A percentile compares a stretch with the other conserved stretches of the same genome.
Evolutionary conservation across 2,329 filamentous ascomycete species (phyloP).

Genomic region (Fusarium cicatricum): DNA sequence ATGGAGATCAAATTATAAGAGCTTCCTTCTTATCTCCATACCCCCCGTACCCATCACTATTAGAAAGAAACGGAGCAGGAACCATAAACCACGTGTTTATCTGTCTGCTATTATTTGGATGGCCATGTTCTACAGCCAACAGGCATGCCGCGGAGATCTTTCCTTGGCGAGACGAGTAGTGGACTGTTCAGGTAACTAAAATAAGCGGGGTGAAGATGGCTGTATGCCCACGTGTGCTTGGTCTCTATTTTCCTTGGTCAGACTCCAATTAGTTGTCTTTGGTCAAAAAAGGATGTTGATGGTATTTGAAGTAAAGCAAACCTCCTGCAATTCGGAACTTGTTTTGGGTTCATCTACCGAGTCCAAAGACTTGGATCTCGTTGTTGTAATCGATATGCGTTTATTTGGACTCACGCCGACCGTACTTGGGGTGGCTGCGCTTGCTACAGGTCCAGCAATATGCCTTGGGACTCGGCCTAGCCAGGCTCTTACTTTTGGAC

Average conservation of each 20-base stretch:
- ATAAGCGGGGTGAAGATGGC: too few species aligned
- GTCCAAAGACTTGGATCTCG: neutral
- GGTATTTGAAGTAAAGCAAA: neutral
- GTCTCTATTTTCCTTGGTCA: neutral
- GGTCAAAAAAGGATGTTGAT: neutral
- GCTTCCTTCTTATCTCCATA: too few species aligned
- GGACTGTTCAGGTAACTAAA: too few species aligned
- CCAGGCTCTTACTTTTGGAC: conserved; percentile 45
- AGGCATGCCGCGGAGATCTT: too few species aligned
- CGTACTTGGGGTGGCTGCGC: neutral
- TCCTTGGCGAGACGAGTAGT: too few species aligned
- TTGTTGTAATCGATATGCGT: neutral
- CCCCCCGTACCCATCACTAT: too few species aligned
- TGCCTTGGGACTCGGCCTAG: neutral
- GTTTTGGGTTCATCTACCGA: neutral
- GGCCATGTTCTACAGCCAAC: too few species aligned
- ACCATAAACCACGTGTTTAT: too few species aligned
- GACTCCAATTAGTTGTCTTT: neutral
- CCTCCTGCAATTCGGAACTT: neutral
- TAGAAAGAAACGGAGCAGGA: too few species aligned
- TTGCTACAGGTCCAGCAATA: neutral
- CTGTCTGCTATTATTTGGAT: too few species aligned
- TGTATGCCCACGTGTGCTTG: neutral
- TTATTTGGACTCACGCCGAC: neutral
- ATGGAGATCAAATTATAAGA: too few species aligned